Conservation (phyloP, 192 early-diverging fungal species). For the Entomortierella lignicola region DNA sequence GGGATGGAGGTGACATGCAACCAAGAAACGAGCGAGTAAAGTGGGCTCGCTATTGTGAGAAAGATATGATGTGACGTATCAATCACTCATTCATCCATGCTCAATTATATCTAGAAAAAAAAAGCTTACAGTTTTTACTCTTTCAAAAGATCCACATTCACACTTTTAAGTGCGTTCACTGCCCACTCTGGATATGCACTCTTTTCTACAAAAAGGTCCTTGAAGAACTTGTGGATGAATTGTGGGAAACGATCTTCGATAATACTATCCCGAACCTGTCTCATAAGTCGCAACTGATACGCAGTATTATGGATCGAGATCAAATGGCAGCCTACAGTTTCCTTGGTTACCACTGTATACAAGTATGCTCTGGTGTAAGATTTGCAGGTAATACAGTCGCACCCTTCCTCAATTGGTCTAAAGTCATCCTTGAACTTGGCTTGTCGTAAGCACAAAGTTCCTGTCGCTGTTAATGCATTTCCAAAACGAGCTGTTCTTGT, state of each 20-base stretch:
- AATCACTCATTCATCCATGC: neutral
- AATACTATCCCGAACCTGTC: conserved; percentile 78
- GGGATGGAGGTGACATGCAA: neutral
- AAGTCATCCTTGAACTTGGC: conserved; percentile 72
- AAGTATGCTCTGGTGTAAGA: conserved; percentile 80
- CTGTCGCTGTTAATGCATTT: conserved; percentile 81
- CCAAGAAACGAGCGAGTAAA: neutral
- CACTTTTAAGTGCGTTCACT: conserved; percentile 76
- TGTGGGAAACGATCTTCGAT: conserved; percentile 74
- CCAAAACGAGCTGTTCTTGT: conserved; percentile 92
- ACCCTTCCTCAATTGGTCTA: conserved; percentile 80
- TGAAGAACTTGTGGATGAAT: conserved; percentile 77
- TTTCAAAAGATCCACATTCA: conserved; percentile 69
- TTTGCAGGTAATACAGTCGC: conserved; percentile 81
- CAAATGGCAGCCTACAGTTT: conserved; percentile 86
- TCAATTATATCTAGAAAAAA: neutral
- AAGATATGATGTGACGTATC: conserved; percentile 6
- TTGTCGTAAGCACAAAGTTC: conserved; percentile 72
- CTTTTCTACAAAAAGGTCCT: conserved; percentile 70
- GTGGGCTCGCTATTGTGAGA: neutral
- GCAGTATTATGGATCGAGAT: conserved; percentile 87
- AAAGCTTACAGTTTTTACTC: neutral
- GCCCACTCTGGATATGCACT: conserved; percentile 78
- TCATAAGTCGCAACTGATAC: conserved; percentile 87
- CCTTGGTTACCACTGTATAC: conserved; percentile 73